A percentile compares a stretch with the other conserved stretches of the same genome.
phyloP scores from a whole-genome alignment of 2,329 filamentous ascomycete genomes.

The Epichloe gansuensis region DNA sequence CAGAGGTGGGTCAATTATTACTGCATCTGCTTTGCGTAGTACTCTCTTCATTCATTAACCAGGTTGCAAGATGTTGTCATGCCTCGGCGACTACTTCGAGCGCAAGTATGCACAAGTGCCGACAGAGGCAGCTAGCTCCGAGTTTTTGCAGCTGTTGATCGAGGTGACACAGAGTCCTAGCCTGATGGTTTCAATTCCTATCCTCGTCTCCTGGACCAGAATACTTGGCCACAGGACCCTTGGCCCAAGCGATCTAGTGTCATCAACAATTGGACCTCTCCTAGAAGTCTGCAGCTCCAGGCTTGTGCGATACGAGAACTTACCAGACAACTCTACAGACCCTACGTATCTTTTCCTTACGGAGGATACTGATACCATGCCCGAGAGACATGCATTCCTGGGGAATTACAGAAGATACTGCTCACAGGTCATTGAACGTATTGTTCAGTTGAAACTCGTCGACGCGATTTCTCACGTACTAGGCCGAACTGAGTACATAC shows the following conservation, averaged over 20 bases:
- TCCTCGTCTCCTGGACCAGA: constrained; percentile 80
- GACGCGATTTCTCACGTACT: constrained; percentile 85
- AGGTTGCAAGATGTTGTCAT: constrained; percentile 59
- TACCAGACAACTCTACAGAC: constrained; percentile 73
- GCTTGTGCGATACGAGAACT: constrained; percentile 74
- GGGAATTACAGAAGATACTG: constrained; percentile 93
- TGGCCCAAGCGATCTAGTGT: constrained; percentile 47
- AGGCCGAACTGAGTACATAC: constrained; percentile 58
- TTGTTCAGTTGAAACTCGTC: constrained; percentile 68
- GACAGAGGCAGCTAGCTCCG: constrained; percentile 50
- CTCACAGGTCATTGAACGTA: constrained; percentile 72
- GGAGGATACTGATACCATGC: constrained; percentile 90
- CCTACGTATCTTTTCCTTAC: constrained; percentile 70
- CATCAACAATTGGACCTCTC: constrained; percentile 58
- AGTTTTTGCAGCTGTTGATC: constrained; percentile 69
- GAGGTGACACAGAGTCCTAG: constrained; percentile 74
- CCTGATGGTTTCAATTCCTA: constrained; percentile 83
- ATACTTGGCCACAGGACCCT: constrained; percentile 63
- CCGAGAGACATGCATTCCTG: constrained; percentile 87
- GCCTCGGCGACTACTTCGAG: constrained; percentile 73
- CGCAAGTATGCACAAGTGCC: constrained; percentile 60
- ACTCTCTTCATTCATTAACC: constrained; percentile 6
- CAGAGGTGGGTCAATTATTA: constrained; percentile 50
- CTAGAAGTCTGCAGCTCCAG: constrained; percentile 74
- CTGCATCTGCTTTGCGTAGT: neutral